These are phyloP conservation scores for Kalanchoe fedtschenkoi DNA, from an alignment of 164 flowering plant species.

Conservation along the genomic window DNA sequence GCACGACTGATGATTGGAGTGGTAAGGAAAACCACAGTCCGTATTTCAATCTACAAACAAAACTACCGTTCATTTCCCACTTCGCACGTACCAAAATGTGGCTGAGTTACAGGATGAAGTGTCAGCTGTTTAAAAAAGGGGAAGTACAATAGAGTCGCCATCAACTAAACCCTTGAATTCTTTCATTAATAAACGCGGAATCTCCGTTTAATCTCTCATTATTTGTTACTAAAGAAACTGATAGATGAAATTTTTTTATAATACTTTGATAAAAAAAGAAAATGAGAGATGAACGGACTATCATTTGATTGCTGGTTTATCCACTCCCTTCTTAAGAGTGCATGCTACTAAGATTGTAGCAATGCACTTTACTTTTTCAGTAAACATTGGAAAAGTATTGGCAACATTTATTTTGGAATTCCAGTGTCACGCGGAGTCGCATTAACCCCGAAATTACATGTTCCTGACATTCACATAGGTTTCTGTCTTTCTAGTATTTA, in stretches of 20 bases:
- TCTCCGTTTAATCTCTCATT: background rate
- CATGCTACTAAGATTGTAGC: no score
- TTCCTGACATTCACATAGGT: background rate
- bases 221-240: background rate
- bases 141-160: background rate
- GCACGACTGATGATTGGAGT: background rate
- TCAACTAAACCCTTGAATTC: background rate
- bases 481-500: background rate
- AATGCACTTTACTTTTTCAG: no score
- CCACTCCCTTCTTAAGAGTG: no score
- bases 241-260: no score
- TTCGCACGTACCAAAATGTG: background rate
- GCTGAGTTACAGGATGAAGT: background rate
- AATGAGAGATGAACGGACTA: background rate
- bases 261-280: no score
- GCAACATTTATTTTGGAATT: no score
- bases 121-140: background rate
- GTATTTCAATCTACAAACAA: background rate
- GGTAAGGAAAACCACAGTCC: background rate
- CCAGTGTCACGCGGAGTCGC: background rate
- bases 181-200: background rate
- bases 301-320: background rate
- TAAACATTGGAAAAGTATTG: no score
- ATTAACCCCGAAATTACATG: background rate
- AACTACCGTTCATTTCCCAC: background rate